Conservation (phyloP, 108 stramenopile genomes). For the Thalassiosira profunda region DNA sequence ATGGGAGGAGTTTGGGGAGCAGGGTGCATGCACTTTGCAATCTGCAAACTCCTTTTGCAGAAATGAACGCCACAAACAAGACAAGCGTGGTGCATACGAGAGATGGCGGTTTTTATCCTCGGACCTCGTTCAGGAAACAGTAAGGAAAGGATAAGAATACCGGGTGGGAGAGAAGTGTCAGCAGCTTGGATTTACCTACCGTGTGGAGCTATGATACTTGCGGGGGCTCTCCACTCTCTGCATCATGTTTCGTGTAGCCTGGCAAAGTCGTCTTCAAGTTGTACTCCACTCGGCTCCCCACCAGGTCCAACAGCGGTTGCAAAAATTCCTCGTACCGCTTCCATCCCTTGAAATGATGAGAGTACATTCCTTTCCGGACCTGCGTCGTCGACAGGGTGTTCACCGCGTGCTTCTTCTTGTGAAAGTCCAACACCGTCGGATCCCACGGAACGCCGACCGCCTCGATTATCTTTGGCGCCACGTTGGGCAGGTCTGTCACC, state of each 20-base stretch:
- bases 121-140: too few species aligned
- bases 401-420: constrained; percentile 90
- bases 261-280: constrained; percentile 63
- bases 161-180: too few species aligned
- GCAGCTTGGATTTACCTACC: too few species aligned
- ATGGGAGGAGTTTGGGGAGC: too few species aligned
- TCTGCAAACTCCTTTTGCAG: too few species aligned
- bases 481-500: constrained; percentile 73
- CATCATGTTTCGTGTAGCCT: constrained; percentile 29
- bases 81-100: too few species aligned
- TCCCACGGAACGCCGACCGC: constrained; percentile 67
- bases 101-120: too few species aligned
- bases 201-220: too few species aligned
- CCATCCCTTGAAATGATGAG: constrained; percentile 81
- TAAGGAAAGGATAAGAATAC: too few species aligned
- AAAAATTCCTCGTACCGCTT: constrained; percentile 66
- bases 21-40: too few species aligned
- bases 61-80: too few species aligned
- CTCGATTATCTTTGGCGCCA: constrained; percentile 62
- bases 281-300: constrained; percentile 55
- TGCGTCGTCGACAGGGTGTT: constrained; percentile 90
- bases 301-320: constrained; percentile 48
- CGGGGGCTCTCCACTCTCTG: too few species aligned
- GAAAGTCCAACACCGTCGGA: constrained; percentile 78
- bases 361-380: constrained; percentile 83